Conservation (phyloP, 352 stramenopile genomes). For the Globisporangium polare region DNA sequence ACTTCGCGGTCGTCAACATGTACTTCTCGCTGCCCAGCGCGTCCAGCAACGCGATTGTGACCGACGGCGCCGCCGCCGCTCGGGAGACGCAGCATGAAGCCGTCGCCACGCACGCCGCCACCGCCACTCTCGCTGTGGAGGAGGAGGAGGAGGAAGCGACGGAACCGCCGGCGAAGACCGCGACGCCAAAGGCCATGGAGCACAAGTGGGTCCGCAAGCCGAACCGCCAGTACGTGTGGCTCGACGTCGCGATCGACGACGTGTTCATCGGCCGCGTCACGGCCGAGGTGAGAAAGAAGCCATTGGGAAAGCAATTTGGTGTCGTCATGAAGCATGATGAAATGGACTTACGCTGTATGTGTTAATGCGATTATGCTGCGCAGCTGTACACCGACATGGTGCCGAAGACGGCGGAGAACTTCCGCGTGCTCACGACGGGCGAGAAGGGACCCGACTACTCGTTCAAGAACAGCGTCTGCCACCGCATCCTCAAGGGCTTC, state of each 20-base stretch:
- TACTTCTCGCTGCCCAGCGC: conserved; percentile 46
- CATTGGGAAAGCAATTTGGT: neutral
- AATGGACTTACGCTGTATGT: neutral
- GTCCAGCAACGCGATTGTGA: conserved; percentile 3
- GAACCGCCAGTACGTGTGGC: conserved; percentile 80
- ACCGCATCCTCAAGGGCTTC: conserved; percentile 97
- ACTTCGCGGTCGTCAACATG: conserved; percentile 63
- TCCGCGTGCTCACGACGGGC: conserved; percentile 93
- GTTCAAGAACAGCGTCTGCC: conserved; percentile 97
- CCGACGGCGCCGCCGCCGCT: neutral
- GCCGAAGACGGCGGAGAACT: conserved; percentile 99
- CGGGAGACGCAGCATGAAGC: conserved; percentile 13
- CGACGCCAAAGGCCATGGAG: neutral
- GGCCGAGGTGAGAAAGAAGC: conserved; percentile 55
- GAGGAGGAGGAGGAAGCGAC: neutral
- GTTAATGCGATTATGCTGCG: neutral
- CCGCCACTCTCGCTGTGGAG: conserved; percentile 14
- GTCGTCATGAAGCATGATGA: neutral
- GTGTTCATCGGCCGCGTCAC: conserved; percentile 66
- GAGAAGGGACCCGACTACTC: conserved; percentile 91
- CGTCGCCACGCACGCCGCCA: conserved; percentile 10
- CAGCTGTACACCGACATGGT: conserved; percentile 93
- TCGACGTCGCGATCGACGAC: conserved; percentile 81
- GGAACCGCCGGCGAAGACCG: neutral
- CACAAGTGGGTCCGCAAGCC: conserved; percentile 50